phyloP scores from a whole-genome alignment of 2,329 filamentous ascomycete species.

The Alternaria consortialis region DNA sequence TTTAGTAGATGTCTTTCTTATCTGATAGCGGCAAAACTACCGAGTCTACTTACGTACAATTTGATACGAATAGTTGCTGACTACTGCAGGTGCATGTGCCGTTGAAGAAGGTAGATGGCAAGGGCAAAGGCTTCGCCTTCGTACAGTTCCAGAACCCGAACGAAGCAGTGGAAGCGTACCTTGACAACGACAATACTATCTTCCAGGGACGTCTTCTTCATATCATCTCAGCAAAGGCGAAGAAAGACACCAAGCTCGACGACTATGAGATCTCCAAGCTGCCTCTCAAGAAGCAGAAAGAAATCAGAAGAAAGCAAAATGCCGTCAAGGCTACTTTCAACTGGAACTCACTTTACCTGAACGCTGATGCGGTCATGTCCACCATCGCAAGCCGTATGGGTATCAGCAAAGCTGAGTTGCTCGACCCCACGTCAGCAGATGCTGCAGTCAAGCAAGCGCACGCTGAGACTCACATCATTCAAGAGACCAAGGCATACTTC shows the following conservation, averaged over 20 bases:
- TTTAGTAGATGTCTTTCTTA: slow-evolving; percentile 99
- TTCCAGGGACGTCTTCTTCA: slow-evolving; percentile 95
- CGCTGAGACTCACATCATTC: slow-evolving; percentile 94
- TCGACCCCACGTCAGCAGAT: slow-evolving; percentile 95
- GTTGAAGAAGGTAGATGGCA: slow-evolving; percentile 71
- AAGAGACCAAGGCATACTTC: slow-evolving; percentile 95
- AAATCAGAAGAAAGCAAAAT: slow-evolving; percentile 84
- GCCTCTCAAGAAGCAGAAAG: slow-evolving; percentile 91
- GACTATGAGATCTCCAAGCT: slow-evolving; percentile 91
- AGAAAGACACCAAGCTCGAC: slow-evolving; percentile 82
- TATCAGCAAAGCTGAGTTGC: slow-evolving; percentile 86
- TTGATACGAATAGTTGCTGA: slow-evolving; percentile 25
- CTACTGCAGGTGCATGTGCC: slow-evolving; percentile 82
- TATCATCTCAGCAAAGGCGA: slow-evolving; percentile 83
- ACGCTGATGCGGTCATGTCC: slow-evolving; percentile 86
- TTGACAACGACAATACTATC: slow-evolving; percentile 79
- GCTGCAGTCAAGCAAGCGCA: slow-evolving; percentile 96
- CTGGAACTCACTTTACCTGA: slow-evolving; percentile 99
- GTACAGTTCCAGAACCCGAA: slow-evolving; percentile 78
- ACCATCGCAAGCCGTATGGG: slow-evolving; percentile 87
- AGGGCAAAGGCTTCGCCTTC: slow-evolving; percentile 90
- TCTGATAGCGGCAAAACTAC: slow-evolving; percentile 68
- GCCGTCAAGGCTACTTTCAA: slow-evolving; percentile 84
- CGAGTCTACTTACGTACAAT: background rate
- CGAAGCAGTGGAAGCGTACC: slow-evolving; percentile 80